phyloP scores from a whole-genome alignment of 441 rosid genomes.

The Kokia cookei region DNA sequence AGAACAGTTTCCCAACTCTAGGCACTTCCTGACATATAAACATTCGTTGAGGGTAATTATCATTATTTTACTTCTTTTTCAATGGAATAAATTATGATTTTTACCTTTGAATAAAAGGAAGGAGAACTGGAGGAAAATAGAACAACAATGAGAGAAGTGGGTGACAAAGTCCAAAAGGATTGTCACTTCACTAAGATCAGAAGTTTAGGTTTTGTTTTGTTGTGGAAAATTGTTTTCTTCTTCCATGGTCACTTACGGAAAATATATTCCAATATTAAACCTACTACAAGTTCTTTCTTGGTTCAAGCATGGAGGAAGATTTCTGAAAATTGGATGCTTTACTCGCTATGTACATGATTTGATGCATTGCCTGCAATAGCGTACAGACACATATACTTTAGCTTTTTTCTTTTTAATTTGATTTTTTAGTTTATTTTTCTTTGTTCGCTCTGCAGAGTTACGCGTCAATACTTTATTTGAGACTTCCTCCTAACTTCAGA shows the following conservation, averaged over 20 bases:
- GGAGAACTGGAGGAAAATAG: neutral
- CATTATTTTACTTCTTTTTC: neutral
- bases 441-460: slow-evolving; percentile 54
- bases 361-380: neutral
- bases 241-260: neutral
- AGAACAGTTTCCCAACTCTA: slow-evolving; percentile 48
- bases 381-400: neutral
- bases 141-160: neutral
- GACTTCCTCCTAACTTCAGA: slow-evolving; percentile 77
- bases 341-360: neutral
- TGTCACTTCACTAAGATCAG: neutral
- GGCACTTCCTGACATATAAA: slow-evolving; percentile 61
- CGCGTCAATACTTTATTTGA: slow-evolving; percentile 81
- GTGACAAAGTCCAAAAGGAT: neutral
- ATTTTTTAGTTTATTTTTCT: neutral
- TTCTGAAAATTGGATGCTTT: neutral
- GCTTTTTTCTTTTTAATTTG: neutral
- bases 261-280: neutral
- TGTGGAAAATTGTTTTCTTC: neutral
- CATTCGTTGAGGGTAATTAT: slow-evolving; percentile 64
- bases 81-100: neutral
- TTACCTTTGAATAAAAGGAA: neutral
- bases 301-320: neutral
- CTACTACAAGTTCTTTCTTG: too few species aligned
- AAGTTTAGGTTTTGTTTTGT: neutral